These are phyloP conservation scores for Arabidopsis lyrata DNA, from an alignment of 441 rosid genomes.

Conservation along the genomic window DNA sequence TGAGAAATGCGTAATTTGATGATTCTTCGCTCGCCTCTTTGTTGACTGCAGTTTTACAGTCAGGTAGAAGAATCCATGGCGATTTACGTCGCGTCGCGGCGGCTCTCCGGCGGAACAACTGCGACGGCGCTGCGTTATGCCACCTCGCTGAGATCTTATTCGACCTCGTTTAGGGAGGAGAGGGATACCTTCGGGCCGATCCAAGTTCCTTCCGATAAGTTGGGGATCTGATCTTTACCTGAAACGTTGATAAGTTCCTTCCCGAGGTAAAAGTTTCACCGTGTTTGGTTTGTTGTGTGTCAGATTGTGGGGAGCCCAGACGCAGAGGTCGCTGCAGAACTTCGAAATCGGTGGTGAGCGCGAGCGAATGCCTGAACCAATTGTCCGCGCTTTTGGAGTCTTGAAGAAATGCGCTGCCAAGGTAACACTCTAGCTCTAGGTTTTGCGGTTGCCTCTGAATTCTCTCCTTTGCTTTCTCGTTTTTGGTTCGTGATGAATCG, in stretches of 20 bases:
- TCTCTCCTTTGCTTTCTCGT: conserved; percentile 1
- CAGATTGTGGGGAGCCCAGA: conserved; percentile 97
- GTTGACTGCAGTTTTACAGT: conserved; percentile 30
- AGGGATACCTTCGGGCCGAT: conserved; percentile 95
- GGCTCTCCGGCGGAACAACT: conserved; percentile 55
- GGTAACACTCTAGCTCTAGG: conserved; percentile 47
- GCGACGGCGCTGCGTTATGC: conserved; percentile 57
- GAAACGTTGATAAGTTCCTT: neutral
- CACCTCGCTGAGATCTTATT: conserved; percentile 57
- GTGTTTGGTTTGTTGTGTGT: conserved; percentile 1
- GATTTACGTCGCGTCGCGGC: conserved; percentile 56
- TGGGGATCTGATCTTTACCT: conserved; percentile 36
- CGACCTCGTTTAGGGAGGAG: conserved; percentile 81
- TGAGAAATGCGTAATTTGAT: conserved; percentile 22
- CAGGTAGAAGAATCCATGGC: conserved; percentile 56
- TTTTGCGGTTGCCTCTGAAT: neutral
- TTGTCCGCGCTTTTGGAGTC: conserved; percentile 88
- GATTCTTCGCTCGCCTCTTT: conserved; percentile 18
- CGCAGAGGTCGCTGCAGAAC: conserved; percentile 92
- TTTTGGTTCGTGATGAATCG: conserved; percentile 14
- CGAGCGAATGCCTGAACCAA: conserved; percentile 93
- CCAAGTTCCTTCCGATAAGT: conserved; percentile 88
- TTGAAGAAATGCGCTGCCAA: conserved; percentile 94
- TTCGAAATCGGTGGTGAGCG: conserved; percentile 94
- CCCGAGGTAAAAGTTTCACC: neutral